Evolutionary conservation across 805 yeast genomes (phyloP).

Genomic region (Helenozyma rhizophorensis): DNA sequence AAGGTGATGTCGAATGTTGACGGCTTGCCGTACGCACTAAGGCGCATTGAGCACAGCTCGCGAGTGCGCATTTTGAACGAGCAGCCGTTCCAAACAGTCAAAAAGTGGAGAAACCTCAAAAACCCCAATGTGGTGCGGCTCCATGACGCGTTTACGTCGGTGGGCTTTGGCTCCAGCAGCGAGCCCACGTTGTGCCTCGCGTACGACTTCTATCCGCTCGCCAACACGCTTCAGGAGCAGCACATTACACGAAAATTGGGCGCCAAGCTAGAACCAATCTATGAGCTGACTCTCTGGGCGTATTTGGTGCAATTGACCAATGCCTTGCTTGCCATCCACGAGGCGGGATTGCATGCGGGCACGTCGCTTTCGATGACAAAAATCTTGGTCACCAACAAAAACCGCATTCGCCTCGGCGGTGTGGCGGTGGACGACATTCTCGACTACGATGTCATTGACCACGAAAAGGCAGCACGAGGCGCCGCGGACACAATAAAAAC

Average conservation of each 20-base stretch:
- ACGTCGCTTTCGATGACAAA: slow-evolving; percentile 58
- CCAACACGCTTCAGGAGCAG: slow-evolving; percentile 64
- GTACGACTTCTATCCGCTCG: slow-evolving; percentile 80
- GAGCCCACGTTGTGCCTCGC: slow-evolving; percentile 60
- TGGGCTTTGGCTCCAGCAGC: slow-evolving; percentile 71
- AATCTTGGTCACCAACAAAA: slow-evolving; percentile 67
- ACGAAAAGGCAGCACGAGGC: slow-evolving; percentile 13
- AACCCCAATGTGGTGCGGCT: slow-evolving; percentile 59
- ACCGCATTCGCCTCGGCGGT: slow-evolving; percentile 66
- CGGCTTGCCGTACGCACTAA: slow-evolving; percentile 72
- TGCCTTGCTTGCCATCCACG: slow-evolving; percentile 67
- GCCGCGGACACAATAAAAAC: slow-evolving; percentile 14
- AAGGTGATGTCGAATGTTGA: slow-evolving; percentile 77
- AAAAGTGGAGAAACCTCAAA: slow-evolving; percentile 59
- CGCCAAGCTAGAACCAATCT: slow-evolving; percentile 45
- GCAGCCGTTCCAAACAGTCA: slow-evolving; percentile 53
- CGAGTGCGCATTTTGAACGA: slow-evolving; percentile 39
- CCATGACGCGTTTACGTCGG: slow-evolving; percentile 80
- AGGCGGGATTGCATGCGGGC: slow-evolving; percentile 58
- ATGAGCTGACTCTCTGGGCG: slow-evolving; percentile 68
- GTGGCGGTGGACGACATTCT: slow-evolving; percentile 71
- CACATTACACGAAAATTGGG: slow-evolving; percentile 49
- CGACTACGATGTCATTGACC: slow-evolving; percentile 32
- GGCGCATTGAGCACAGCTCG: slow-evolving; percentile 54
- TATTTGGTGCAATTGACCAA: slow-evolving; percentile 70